These are phyloP conservation scores for Monoraphidium neglectum DNA, from an alignment of 139 green algal genomes.

Conservation along the genomic window DNA sequence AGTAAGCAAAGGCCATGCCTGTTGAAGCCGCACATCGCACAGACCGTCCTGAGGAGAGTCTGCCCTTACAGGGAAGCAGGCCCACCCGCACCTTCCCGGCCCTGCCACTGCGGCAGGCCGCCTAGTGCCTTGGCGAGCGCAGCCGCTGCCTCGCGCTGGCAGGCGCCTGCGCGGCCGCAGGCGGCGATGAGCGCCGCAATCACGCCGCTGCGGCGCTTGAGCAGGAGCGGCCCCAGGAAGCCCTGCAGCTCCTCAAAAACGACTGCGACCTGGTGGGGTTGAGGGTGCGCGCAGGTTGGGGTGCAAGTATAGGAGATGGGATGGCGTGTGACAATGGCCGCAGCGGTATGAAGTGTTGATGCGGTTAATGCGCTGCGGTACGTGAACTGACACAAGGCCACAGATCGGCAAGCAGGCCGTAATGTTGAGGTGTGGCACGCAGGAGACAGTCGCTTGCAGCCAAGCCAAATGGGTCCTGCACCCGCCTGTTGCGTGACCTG, in stretches of 20 bases:
- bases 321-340: too few relatives aligned
- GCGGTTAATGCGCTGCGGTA: too few relatives aligned
- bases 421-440: too few relatives aligned
- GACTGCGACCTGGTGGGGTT: conserved; percentile 41
- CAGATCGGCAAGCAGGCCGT: too few relatives aligned
- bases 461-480: too few relatives aligned
- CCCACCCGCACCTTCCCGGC: background rate
- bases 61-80: background rate
- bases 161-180: conserved; percentile 38
- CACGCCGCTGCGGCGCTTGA: conserved; percentile 59
- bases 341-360: too few relatives aligned
- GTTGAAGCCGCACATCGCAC: background rate
- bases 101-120: conserved; percentile 34
- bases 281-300: too few relatives aligned
- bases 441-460: too few relatives aligned
- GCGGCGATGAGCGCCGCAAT: conserved; percentile 71
- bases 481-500: too few relatives aligned
- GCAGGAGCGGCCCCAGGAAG: conserved; percentile 59
- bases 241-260: conserved; percentile 56
- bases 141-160: conserved; percentile 47
- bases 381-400: too few relatives aligned
- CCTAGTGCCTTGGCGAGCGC: conserved; percentile 52
- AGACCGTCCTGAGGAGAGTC: background rate
- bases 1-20: too few relatives aligned
- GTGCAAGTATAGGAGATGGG: too few relatives aligned